A percentile compares a stretch with the other conserved stretches of the same genome.
These are phyloP conservation scores for Barnettozyma siamensis DNA, from an alignment of 805 yeast genomes.

Conservation along the genomic window DNA sequence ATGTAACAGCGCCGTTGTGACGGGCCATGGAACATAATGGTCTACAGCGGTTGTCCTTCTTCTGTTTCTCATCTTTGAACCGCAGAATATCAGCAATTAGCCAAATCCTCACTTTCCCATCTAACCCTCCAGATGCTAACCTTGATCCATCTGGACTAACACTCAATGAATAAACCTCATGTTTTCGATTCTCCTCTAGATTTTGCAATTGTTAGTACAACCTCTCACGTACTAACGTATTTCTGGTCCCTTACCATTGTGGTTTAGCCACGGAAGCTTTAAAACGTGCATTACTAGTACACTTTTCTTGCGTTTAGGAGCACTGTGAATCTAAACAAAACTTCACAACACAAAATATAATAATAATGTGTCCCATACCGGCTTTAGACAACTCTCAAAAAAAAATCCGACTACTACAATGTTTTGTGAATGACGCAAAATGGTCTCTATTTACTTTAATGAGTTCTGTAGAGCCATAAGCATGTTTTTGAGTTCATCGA, in stretches of 20 bases:
- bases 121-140: slow-evolving; percentile 89
- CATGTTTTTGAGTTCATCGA: slow-evolving; percentile 45
- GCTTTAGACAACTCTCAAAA: neutral
- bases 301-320: neutral
- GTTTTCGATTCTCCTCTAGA: slow-evolving; percentile 68
- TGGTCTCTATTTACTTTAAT: neutral
- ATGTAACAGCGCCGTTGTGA: slow-evolving; percentile 95
- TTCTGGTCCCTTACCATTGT: slow-evolving; percentile 34
- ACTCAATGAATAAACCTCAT: slow-evolving; percentile 80
- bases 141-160: slow-evolving; percentile 79
- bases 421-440: too few species aligned
- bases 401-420: too few species aligned
- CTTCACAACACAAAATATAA: neutral
- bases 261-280: slow-evolving; percentile 70
- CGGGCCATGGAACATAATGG: slow-evolving; percentile 90
- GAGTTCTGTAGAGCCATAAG: slow-evolving; percentile 28
- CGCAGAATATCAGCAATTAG: slow-evolving; percentile 49
- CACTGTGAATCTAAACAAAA: neutral
- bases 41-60: slow-evolving; percentile 31
- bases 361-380: neutral
- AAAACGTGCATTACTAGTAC: slow-evolving; percentile 49
- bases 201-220: slow-evolving; percentile 2
- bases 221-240: too few species aligned
- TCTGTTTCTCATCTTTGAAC: slow-evolving; percentile 23
- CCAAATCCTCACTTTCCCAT: slow-evolving; percentile 93